Conservation (phyloP, 306 rosid species). For the Lablab purpureus region DNA sequence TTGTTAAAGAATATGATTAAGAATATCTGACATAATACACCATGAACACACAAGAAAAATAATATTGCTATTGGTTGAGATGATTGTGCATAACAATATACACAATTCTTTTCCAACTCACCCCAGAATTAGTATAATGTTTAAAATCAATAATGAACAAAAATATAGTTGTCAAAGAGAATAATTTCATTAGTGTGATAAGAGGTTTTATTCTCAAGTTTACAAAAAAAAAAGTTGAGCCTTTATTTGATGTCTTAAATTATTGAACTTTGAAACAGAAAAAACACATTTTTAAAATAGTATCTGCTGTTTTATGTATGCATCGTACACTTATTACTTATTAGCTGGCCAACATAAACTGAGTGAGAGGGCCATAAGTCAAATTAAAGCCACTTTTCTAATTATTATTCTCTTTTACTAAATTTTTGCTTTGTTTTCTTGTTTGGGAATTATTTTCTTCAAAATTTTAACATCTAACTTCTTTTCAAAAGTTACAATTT, state of each 20-base stretch:
- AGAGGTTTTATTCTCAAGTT: neutral
- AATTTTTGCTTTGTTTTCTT: too few relatives aligned
- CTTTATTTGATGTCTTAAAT: neutral
- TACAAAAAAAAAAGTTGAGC: neutral
- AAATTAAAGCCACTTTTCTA: neutral
- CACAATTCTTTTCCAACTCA: slow-evolving; percentile 8
- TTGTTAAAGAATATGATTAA: too few relatives aligned
- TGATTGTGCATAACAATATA: neutral
- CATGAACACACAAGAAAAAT: too few relatives aligned
- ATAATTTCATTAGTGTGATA: neutral
- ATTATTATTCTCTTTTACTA: neutral
- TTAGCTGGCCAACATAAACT: slow-evolving; percentile 2
- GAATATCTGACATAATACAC: too few relatives aligned
- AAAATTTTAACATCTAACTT: too few relatives aligned
- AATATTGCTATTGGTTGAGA: too few relatives aligned
- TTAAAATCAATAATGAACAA: neutral
- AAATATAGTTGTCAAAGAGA: neutral
- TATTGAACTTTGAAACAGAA: slow-evolving; percentile 4
- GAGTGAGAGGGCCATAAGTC: too few relatives aligned
- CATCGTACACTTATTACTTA: neutral
- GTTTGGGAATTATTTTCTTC: too few relatives aligned
- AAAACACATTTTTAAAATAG: neutral
- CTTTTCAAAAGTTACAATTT: too few relatives aligned
- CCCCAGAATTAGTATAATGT: neutral
- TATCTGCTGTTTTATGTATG: neutral